phyloP scores from a whole-genome alignment of 176 grass and related monocot genomes.

The Oryza meyeriana region DNA sequence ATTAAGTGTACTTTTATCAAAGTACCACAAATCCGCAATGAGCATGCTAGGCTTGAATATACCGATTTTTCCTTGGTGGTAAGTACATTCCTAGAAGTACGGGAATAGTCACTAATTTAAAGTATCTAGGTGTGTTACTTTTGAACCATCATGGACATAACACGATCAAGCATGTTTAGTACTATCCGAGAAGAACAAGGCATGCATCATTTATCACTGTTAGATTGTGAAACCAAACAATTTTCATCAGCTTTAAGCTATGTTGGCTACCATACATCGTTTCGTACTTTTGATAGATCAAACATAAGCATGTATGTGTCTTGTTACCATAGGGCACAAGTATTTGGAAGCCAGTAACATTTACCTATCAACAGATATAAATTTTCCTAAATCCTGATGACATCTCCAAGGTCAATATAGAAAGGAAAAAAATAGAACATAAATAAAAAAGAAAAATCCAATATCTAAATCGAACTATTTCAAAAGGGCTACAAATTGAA shows the following conservation, averaged over 20 bases:
- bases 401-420: too few species aligned
- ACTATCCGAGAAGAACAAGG: not conserved
- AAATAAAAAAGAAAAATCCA: too few species aligned
- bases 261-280: not conserved
- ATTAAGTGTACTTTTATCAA: not conserved
- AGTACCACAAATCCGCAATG: not conserved
- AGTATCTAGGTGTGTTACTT: not conserved
- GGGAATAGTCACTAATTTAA: not conserved
- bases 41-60: not conserved
- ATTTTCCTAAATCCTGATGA: too few species aligned
- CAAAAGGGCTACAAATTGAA: too few species aligned
- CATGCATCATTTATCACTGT: not conserved
- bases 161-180: not conserved
- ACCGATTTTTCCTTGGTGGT: not conserved
- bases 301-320: too few species aligned
- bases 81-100: not conserved
- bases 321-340: too few species aligned
- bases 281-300: not conserved
- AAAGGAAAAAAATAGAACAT: too few species aligned
- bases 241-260: not conserved
- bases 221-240: not conserved
- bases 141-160: not conserved
- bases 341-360: too few species aligned
- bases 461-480: too few species aligned
- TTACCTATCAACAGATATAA: too few species aligned